Conservation (phyloP, 2,329 filamentous ascomycete species). For the Apiospora sp. region DNA sequence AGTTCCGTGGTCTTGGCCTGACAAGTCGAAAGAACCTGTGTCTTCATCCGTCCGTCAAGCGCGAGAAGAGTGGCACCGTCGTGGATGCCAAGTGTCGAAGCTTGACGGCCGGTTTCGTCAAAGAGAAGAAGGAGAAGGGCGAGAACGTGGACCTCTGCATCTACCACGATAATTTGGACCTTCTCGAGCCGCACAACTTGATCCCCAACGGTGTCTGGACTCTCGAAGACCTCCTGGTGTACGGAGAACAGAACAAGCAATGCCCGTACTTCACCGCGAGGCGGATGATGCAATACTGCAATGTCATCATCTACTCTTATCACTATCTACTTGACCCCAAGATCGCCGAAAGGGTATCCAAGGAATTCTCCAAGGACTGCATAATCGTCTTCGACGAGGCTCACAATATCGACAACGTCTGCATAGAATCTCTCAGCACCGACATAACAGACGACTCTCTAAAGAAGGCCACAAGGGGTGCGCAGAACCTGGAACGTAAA, state of each 20-base stretch:
- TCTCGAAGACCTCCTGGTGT: conserved; percentile 84
- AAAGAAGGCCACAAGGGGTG: conserved; percentile 87
- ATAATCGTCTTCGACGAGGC: conserved; percentile 99
- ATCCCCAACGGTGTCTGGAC: conserved; percentile 97
- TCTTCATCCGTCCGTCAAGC: conserved; percentile 92
- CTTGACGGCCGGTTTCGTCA: conserved; percentile 94
- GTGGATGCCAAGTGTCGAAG: conserved; percentile 97
- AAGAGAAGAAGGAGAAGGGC: conserved; percentile 94
- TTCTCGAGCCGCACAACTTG: conserved; percentile 92
- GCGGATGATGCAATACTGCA: conserved; percentile 99
- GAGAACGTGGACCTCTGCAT: conserved; percentile 94
- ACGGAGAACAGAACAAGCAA: conserved; percentile 95
- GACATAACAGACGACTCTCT: conserved; percentile 96
- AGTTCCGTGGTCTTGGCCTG: conserved; percentile 89
- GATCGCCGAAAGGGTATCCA: conserved; percentile 94
- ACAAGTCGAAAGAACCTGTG: conserved; percentile 98
- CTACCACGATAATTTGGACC: conserved; percentile 97
- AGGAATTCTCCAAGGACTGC: conserved; percentile 95
- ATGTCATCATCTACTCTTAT: conserved; percentile 99
- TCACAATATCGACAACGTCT: conserved; percentile 99
- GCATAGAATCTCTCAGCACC: conserved; percentile 96
- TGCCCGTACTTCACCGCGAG: conserved; percentile 97
- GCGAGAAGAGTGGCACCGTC: conserved; percentile 92
- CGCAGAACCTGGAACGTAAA: conserved; percentile 87
- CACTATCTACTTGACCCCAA: conserved; percentile 98